Evolutionary conservation across 1,139 yeast genomes (phyloP).

Genomic region (Yamadazyma diospyri): DNA sequence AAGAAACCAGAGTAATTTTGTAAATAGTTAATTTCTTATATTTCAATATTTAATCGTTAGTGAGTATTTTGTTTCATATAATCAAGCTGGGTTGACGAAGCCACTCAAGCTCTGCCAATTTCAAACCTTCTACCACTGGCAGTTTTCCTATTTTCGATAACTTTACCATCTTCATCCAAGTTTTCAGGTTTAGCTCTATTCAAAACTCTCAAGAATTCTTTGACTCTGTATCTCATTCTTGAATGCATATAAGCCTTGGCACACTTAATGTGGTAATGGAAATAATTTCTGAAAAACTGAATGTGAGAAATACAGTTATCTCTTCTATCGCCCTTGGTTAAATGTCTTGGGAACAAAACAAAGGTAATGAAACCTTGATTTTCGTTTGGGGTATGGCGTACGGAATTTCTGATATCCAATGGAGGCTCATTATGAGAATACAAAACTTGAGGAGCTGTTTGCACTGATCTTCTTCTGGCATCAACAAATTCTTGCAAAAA

Average conservation of each 20-base stretch:
- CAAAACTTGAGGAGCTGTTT: conserved; percentile 97
- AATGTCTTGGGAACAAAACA: conserved; percentile 72
- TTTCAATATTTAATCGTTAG: no score
- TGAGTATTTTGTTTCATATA: no score
- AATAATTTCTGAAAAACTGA: conserved; percentile 89
- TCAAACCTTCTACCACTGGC: conserved; percentile 81
- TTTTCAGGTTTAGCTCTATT: conserved; percentile 97
- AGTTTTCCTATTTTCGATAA: conserved; percentile 67
- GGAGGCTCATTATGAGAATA: conserved; percentile 93
- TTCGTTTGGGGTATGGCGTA: conserved; percentile 31
- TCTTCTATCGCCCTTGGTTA: conserved; percentile 66
- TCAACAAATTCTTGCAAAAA: conserved; percentile 95
- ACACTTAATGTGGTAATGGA: conserved; percentile 97
- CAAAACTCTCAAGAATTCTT: conserved; percentile 88
- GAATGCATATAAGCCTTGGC: conserved; percentile 98
- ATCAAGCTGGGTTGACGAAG: not conserved
- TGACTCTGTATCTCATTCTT: conserved; percentile 94
- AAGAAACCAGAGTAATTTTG: conserved; percentile 64
- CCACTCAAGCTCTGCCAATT: conserved; percentile 12
- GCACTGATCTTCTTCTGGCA: conserved; percentile 93
- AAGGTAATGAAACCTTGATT: conserved; percentile 73
- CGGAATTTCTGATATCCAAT: conserved; percentile 61
- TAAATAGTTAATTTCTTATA: conserved; percentile 4
- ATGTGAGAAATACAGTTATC: conserved; percentile 86
- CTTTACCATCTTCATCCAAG: conserved; percentile 62